These are phyloP conservation scores for Yarrowia yakushimensis DNA, from an alignment of 805 yeast species.

Conservation along the genomic window DNA sequence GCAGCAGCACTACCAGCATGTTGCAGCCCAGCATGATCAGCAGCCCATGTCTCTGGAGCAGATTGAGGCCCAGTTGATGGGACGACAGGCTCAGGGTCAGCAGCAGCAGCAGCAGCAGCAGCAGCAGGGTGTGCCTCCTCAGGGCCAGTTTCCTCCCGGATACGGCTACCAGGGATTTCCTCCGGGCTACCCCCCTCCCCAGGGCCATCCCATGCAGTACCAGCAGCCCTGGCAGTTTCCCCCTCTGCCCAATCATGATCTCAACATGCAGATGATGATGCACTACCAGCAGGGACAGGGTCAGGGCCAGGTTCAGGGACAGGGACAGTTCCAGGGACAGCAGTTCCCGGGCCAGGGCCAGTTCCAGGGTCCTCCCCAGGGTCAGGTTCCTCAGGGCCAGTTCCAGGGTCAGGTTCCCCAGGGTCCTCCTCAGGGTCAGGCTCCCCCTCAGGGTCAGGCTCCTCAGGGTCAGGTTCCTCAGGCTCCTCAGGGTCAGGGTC, in stretches of 20 bases:
- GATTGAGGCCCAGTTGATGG: conserved; percentile 71
- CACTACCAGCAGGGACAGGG: conserved; percentile 3
- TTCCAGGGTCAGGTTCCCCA: conserved; percentile 26
- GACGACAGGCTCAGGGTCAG: conserved; percentile 34
- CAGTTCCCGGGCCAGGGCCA: conserved; percentile 32
- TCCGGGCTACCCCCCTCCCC: conserved; percentile 23
- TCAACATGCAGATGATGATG: conserved; percentile 27
- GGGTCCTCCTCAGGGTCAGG: background rate
- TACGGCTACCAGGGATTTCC: conserved; percentile 22
- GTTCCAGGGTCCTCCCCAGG: conserved; percentile 32
- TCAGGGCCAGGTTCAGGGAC: background rate
- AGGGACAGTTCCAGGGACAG: conserved; percentile 23
- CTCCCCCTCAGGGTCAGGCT: background rate
- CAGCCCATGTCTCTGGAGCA: conserved; percentile 71
- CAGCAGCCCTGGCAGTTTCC: conserved; percentile 24
- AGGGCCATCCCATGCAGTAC: conserved; percentile 24
- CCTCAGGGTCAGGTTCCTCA: no score
- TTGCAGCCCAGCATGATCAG: conserved; percentile 26
- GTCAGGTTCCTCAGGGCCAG: conserved; percentile 28
- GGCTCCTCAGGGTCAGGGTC: background rate
- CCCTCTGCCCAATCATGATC: conserved; percentile 21
- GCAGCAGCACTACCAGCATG: conserved; percentile 17
- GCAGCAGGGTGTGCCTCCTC: conserved; percentile 30
- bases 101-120: conserved; percentile 26
- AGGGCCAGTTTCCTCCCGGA: conserved; percentile 37